Evolutionary conservation across 805 yeast genomes (phyloP).

Genomic region (Candida jianshihensis): DNA sequence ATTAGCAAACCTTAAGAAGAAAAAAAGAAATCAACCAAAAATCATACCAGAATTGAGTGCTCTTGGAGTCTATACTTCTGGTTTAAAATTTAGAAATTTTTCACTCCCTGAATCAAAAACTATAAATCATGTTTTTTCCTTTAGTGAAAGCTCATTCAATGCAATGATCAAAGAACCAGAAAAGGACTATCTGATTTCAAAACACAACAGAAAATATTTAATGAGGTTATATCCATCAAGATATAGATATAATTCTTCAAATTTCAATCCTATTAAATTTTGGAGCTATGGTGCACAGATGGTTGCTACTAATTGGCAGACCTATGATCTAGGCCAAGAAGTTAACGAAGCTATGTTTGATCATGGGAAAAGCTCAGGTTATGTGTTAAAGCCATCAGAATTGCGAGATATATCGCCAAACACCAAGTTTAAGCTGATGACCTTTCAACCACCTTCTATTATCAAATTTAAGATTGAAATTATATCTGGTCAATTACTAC

Average conservation of each 20-base stretch:
- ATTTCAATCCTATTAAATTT: conserved; percentile 69
- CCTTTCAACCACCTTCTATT: conserved; percentile 4
- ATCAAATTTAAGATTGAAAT: conserved; percentile 34
- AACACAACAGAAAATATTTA: conserved; percentile 69
- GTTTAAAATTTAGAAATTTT: conserved; percentile 72
- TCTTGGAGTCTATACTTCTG: conserved; percentile 59
- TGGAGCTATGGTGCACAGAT: conserved; percentile 89
- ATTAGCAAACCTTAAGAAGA: conserved; percentile 2
- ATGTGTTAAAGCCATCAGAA: conserved; percentile 63
- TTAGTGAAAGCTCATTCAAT: conserved; percentile 66
- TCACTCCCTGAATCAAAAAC: conserved; percentile 82
- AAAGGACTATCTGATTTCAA: conserved; percentile 48
- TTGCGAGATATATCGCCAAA: conserved; percentile 25
- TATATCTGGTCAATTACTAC: conserved; percentile 82
- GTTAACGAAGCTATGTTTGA: conserved; percentile 78
- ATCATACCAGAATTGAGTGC: conserved; percentile 41
- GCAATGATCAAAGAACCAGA: conserved; percentile 56
- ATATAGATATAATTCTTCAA: conserved; percentile 67
- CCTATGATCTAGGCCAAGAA: conserved; percentile 84
- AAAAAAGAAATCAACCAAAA: conserved; percentile 13
- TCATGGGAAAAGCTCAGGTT: conserved; percentile 56
- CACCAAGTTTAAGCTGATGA: conserved; percentile 15
- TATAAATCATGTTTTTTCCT: conserved; percentile 75
- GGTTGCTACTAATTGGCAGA: conserved; percentile 98
- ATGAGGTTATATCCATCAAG: conserved; percentile 88